Base-by-base conservation (phyloP, 768 basidiomycete genomes). In the Gloeophyllum trabeum region DNA sequence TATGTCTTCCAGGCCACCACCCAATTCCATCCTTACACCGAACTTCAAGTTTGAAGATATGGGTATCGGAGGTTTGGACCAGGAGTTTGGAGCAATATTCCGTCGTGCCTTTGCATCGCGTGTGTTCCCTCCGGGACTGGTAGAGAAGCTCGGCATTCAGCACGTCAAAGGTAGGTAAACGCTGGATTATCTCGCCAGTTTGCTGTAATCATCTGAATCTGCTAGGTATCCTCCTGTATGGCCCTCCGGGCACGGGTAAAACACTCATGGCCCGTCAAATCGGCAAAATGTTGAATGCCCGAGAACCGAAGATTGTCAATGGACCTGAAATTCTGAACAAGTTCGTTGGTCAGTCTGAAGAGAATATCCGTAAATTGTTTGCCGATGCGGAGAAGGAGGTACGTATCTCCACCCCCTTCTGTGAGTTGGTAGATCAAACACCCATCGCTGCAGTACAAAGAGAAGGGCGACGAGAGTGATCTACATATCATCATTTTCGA, bases 41-140 rank as follows among this genome's bases (percentile, higher is more conserved):
- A 97, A 97, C 62, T 99, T 99, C 76, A 98, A 96, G 61, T 99
- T 99, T 48, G 88, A 94, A 55, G 96, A 99, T 59, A 98, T 99
- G 94, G 96, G 96, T 14, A 98, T 99, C 54, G 96, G 96, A 54
- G 96, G 96, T 54, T 69, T 99, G 24, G 96, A 99, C 59, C 70
- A 77, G 5, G 96, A 99, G 57, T 99, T 99, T 57, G 78, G 78
- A 43, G 81, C 90, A 34, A 99, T 99, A 55, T 99, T 99, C 70
- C 87, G 96, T 57, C 85, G 96, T 54, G 96, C 96, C 0, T 99
- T 99, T 57, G 93, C 96, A 0, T 90, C 86, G 38, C 89, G 96
- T 36, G 91, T 99, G n/a, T 99, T 98, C 63, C 96, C 96, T 30
- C 93, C 93, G 0, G 90, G 78, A 0, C 74, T 98, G 2, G 92